Evolutionary conservation across 177 flowering plant species (phyloP), one percentile per base, ranked within the genome.

Genomic region (Vitis hybrid): DNA sequence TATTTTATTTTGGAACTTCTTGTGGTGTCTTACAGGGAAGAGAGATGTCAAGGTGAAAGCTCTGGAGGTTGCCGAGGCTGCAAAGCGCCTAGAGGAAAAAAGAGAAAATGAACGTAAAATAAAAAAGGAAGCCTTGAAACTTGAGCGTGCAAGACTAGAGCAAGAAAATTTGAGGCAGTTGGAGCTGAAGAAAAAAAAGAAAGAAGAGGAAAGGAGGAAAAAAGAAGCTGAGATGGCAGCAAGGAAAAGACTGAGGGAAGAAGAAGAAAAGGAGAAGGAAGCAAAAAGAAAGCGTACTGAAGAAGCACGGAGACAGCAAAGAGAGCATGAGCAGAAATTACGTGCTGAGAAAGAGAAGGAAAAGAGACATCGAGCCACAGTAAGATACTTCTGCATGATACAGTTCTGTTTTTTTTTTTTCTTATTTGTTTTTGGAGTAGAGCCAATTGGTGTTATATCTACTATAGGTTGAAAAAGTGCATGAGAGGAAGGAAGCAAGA

Each of bases 1-100:
- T 7, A 13, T 60, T 24, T 24, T 6, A 24, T 55, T 64, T 24
- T 66, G 56, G 21, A 27, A 24, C 69, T 50, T 12, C 8, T 66
- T 69, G 64, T 74, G 54, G 40, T 71, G 46, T 61, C 46, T 57
- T 61, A 18, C 56, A 95, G 97, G 89, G 49, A 96, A 90, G 86
- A 87, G 94, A 75, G 98, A 93, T 52, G 68, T 90, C 54, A 92
- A 88, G 81, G 95, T 96, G 72, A 96, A 87, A 83, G 90, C 98
- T 54, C 81, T 96, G 61, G 95, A 93, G 79, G 88, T 86, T 74
- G 99, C 99, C 66, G 97, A 86, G 74, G 91, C 90, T 78, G 91
- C 93, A 64, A 96, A 87, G 75, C 91, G 86, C 32, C 78, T 87
- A 64, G 95, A 85, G 75, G 91, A 87, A 80, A 79, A 88, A 76